phyloP scores from a whole-genome alignment of 805 yeast genomes.

The Ascoidea asiatica region DNA sequence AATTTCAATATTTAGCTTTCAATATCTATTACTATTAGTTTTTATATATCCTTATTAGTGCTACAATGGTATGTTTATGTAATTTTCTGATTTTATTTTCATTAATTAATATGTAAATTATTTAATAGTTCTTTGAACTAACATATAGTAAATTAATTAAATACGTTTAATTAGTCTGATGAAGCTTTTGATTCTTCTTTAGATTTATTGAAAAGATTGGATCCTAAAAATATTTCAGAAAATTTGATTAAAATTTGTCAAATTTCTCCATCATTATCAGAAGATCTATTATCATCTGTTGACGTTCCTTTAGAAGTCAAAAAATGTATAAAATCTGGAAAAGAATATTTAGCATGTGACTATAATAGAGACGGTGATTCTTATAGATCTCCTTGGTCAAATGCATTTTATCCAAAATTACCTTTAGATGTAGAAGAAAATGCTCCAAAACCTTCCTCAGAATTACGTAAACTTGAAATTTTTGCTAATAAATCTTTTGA shows the following conservation, averaged over 20 bases:
- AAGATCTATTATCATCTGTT: slow-evolving; percentile 73
- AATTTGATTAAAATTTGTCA: slow-evolving; percentile 34
- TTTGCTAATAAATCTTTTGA: slow-evolving; percentile 86
- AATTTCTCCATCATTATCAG: slow-evolving; percentile 59
- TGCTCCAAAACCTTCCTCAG: slow-evolving; percentile 60
- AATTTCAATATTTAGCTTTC: too few species aligned
- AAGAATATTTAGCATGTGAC: slow-evolving; percentile 74
- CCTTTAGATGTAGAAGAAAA: slow-evolving; percentile 42
- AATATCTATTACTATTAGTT: too few species aligned
- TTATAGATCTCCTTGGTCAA: slow-evolving; percentile 84
- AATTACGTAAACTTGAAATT: slow-evolving; percentile 60
- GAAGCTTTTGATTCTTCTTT: slow-evolving; percentile 65
- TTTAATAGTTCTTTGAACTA: too few species aligned
- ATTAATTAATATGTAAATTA: too few species aligned
- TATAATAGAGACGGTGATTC: slow-evolving; percentile 93
- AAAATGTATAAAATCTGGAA: slow-evolving; percentile 40
- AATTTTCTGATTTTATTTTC: too few species aligned
- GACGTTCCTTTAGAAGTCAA: slow-evolving; percentile 59
- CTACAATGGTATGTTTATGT: too few species aligned
- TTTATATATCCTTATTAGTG: too few species aligned
- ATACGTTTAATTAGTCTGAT: slow-evolving; percentile 21
- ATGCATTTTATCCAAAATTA: slow-evolving; percentile 46
- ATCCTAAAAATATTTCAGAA: slow-evolving; percentile 44
- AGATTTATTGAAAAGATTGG: slow-evolving; percentile 61
- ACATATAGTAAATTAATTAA: too few species aligned